Evolutionary conservation across 495 filamentous ascomycete genomes (phyloP), one percentile per base, ranked within the genome.

Genomic region (Neurospora africana): DNA sequence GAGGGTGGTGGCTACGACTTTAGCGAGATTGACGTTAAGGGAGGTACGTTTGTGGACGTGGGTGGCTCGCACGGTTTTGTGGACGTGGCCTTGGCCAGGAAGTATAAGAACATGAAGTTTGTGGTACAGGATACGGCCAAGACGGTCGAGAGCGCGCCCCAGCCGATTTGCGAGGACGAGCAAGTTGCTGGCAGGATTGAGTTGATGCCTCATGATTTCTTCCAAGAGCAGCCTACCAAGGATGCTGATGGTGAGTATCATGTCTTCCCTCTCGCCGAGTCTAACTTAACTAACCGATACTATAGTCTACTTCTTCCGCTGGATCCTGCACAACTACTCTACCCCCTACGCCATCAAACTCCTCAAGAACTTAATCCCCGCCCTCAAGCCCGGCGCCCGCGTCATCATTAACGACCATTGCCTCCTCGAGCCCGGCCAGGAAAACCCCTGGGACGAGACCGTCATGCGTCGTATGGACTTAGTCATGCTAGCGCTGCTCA

Each of bases 271-370:
- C 36, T 33, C 33, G 33, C n/a, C 27, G 10, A 19, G 68, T 4
- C 7, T n/a, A 1, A 40, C 5, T 39, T 10, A 27, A 27, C 30
- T 58, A 71, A 71, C 68, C 30, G n/a, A 41, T 40, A 33, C 7
- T 15, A 13, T 33, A 82, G 84, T 87, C 0, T 89, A 88, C 76
- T 83, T 86, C 77, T 84, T 87, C 74, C 85, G 87, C 33, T 88
- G 84, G 83, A 86, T 87, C 70, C 74, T 90, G 69, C 88, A 89
- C 77, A 87, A 89, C 78, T 85, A 89, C 79, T 84, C 85, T 33
- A 86, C 87, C 33, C 86, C 85, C 39, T 89, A 88, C 74, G 84
- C 85, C 2, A 72, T 86, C n/a, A 80, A 84, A 70, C 84, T 89
- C 68, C 81, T 91, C 30, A 74, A 78, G 70, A 82, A 81, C 69